Evolutionary conservation across 345 rosid species (phyloP), one percentile per base, ranked within the genome.

Genomic region (Euphorbia peplus): DNA sequence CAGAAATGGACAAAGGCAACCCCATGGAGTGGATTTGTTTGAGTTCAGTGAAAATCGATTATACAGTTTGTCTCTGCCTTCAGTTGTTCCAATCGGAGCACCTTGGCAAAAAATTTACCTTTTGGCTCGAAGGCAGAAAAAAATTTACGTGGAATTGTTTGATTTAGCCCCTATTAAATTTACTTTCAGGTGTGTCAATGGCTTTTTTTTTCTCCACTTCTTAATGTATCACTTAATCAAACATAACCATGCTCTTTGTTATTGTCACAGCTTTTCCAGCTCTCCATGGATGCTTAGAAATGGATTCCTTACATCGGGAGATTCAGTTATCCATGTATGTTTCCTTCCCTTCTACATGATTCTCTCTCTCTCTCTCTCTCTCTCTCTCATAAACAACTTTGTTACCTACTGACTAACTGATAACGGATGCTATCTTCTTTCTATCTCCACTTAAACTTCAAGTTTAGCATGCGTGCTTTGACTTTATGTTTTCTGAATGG

Each of bases 51-150:
- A 72, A 81, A 83, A 73, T 66, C 79, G 77, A 39, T 74, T 71
- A 62, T 70, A 77, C 70, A 67, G 64, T 78, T 75, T 76, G 41
- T 75, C 77, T 53, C 81, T 87, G 53, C 93, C 97, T 74, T 79
- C 78, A 63, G 77, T 87, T 67, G 82, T 86, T 84, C 98, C 98
- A 44, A 84, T 93, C 63, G 98, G 98, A 67, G 98, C 96, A 72
- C 98, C 98, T 73, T 87, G 96, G 98, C 97, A 93, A 77, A 76
- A 81, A 70, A 87, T 93, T 76, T 82, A 84, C 74, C 83, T 84
- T 69, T 79, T 86, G 81, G 96, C 97, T 62, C 82, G 95, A 83
- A 88, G 92, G 71, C 85, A 86, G 67, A 85, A 79, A 83, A 93
- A 93, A 74, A 83, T 93, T 55, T 93, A 87, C 73, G 87, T 93